These are phyloP conservation scores for Melanogaster broomeanus DNA, from an alignment of 768 basidiomycete genomes.

Conservation along the genomic window DNA sequence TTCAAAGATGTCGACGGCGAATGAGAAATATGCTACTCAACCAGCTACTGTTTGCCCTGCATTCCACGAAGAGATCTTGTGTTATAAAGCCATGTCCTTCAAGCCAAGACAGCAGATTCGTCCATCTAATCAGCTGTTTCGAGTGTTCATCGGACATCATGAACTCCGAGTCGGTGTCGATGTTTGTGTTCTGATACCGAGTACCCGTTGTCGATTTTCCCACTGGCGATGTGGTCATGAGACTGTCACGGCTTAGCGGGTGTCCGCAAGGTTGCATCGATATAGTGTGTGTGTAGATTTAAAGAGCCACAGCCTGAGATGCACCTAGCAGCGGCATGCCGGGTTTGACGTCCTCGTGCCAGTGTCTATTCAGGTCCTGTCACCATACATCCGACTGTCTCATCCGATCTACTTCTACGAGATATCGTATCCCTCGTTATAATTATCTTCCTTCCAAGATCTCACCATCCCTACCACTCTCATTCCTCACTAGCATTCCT, in stretches of 20 bases:
- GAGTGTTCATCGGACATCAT: conserved; percentile 5
- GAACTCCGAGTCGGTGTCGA: conserved; percentile 6
- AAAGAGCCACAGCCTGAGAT: too few species aligned
- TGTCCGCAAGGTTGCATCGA: conserved; percentile 1
- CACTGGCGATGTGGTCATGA: conserved; percentile 2
- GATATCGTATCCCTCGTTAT: background rate
- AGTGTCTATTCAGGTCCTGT: too few species aligned
- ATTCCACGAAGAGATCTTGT: conserved; percentile 48
- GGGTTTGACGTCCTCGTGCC: too few species aligned
- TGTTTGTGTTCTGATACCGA: background rate
- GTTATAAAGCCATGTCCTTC: conserved; percentile 47
- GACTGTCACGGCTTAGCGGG: conserved; percentile 9
- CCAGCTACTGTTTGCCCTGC: conserved; percentile 51
- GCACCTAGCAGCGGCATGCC: too few species aligned
- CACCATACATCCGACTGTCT: too few species aligned
- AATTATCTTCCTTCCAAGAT: background rate
- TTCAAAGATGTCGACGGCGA: conserved; percentile 4
- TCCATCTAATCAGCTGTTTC: too few species aligned
- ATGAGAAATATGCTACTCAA: conserved; percentile 31
- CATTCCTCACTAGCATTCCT: background rate
- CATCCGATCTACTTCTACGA: too few species aligned
- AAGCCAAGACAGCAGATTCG: conserved; percentile 55
- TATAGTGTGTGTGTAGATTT: too few species aligned
- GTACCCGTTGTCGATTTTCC: background rate
- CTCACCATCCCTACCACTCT: background rate